Evolutionary conservation across 441 rosid genomes (phyloP), one percentile per base, ranked within the genome.

Genomic region (Melastoma candidum): DNA sequence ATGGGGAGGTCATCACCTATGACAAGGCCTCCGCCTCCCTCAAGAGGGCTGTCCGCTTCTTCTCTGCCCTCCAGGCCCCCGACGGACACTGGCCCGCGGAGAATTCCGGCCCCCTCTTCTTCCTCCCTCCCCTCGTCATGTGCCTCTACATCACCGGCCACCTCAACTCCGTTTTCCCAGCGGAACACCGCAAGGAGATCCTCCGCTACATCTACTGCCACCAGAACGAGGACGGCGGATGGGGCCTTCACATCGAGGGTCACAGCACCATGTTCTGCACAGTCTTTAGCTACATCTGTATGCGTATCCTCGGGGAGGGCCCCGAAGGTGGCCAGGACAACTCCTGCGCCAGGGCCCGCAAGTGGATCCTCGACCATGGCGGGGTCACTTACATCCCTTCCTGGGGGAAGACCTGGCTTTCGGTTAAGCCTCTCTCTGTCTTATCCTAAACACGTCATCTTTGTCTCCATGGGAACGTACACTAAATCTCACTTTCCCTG

Each of bases 21-120:
- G 79, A 76, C 47, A 62, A 26, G 13, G 71, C 79, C 0, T 65
- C 76, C 0, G 8, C 77, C 0, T 46, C 81, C 1, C 24, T 85
- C 26, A 74, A 55, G 54, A 80, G 73, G 61, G 80, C 79, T 9
- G 67, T 72, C 11, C 73, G 57, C 4, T 75, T 78, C 66, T 68
- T 78, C 48, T 63, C 84, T 0, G 81, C 90, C 0, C 58, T 82
- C 49, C 90, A 85, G 48, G 73, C 90, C 1, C 67, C 59, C 6
- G 82, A 85, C 26, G 90, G 90, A 7, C 95, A 80, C 22, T 85
- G 95, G 87, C 87, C 95, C 1, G 85, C 87, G 2, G 90, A 82
- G 49, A 77, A 71, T 49, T 59, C 95, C 7, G 90, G 90, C 1
- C 77, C 82, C 11, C 57, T 77, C 52, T 80, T 72, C 59, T 80